Evolutionary conservation across 164 flowering plant species (phyloP), one percentile per base, ranked within the genome.

Genomic region (Macadamia tetraphylla): DNA sequence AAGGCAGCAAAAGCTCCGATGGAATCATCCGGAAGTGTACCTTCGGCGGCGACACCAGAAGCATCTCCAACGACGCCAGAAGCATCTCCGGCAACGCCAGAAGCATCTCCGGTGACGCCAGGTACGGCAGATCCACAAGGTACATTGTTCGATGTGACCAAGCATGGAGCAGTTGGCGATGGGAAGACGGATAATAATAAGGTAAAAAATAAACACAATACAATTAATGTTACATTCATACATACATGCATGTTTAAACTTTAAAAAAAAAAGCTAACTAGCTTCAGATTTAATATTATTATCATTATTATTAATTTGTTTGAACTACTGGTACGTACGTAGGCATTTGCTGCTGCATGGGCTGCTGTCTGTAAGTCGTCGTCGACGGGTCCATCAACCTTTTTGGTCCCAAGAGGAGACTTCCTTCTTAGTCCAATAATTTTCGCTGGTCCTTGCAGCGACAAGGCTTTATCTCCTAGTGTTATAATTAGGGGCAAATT

Each of bases 371-470:
- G 91, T 64, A 42, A 77, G 12, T 58, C 23, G 23, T 23, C 23
- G 23, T 23, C 8, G 42, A 52, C 15, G 0, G 85, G 83, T 14
- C 70, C 65, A 30, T 67, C 87, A 1, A 75, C 76, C 65, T 57
- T 87, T 5, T 48, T 81, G 9, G 71, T 87, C 23, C 91, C 91
- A 0, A 6, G 29, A 3, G 91, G 91, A 10, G 65, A 9, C 0
- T 87, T 71, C 65, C 43, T 67, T 11, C 17, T 77, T 0, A 78
- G 76, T 0, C 73, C 72, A 1, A 66, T 74, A 29, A 23, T 65
- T 9, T 83, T 87, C 52, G 49, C 29, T 2, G 91, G 91, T 7
- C 88, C 88, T 48, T 87, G 91, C 81, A 63, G 29, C 14, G 48
- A 55, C 23, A 23, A 23, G 23, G 23, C 23, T 23, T 23, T 23